Evolutionary conservation across 768 basidiomycete species (phyloP), one percentile per base, ranked within the genome.

Genomic region (Pleurotus tuber-regium): DNA sequence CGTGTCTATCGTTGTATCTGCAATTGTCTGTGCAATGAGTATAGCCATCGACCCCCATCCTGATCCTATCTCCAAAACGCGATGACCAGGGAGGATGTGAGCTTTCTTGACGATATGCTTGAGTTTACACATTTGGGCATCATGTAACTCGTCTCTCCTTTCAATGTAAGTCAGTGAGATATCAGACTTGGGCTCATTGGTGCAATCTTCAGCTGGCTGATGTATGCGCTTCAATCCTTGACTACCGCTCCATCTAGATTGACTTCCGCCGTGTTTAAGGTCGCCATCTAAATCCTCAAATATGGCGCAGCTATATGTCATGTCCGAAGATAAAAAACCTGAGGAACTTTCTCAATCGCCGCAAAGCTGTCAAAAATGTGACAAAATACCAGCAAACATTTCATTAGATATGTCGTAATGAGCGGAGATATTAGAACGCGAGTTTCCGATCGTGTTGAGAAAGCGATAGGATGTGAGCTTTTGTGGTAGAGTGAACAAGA

Each of bases 401-500:
- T 75, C 77, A 61, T 91, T 89, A 4, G 83, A 84, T 43, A 89
- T 83, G 61, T 91, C 88, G 63, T 90, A 89, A 63, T 89, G 87
- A 3, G 86, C 84, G 29, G 81, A 82, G 55, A 88, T 86, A 60
- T 89, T 89, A 12, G 76, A 79, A 5, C 80, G 71, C 7, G 83
- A 78, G 61, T 85, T 86, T 43, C 77, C 70, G 36, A 89, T 74
- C 4, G 83, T 81, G 61, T 85, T 86, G 44, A 83, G 69, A 59
- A 89, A 84, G 16, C 80, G 76, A 42, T 78, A 80, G 23, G 79
- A 79, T 4, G 81, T 79, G 21, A 83, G 58, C 53, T 74, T 75
- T 49, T 80, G 75, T 5, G 81, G 75, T 26, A 82, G 57, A 1
- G 74, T 75, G 61, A 83, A 78, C 14, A 86, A 64, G 33, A 71